phyloP scores from a whole-genome alignment of 2,329 filamentous ascomycete species.

The Penicillium griseofulvum region DNA sequence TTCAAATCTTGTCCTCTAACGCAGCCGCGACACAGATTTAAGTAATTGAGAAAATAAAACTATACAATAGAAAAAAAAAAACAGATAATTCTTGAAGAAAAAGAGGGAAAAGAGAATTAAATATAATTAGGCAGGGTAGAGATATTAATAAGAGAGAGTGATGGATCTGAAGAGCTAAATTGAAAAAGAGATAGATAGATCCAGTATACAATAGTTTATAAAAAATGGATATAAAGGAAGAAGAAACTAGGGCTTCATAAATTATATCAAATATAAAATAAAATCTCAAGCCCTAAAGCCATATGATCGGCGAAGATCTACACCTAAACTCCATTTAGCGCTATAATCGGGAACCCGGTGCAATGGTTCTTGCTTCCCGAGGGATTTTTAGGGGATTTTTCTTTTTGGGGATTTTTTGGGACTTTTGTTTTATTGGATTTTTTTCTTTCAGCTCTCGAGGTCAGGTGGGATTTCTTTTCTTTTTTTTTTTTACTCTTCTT shows the following conservation, averaged over 20 bases:
- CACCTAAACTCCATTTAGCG: slow-evolving; percentile 24
- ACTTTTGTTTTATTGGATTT: neutral
- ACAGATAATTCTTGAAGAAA: neutral
- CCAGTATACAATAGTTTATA: neutral
- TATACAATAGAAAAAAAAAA: slow-evolving; percentile 1
- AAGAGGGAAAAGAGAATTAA: neutral
- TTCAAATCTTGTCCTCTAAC: slow-evolving; percentile 10
- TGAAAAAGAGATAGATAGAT: slow-evolving; percentile 1
- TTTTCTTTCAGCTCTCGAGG: slow-evolving; percentile 8
- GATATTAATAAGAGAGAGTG: neutral
- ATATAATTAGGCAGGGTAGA: slow-evolving; percentile 3
- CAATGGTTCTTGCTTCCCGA: slow-evolving; percentile 16
- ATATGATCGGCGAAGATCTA: slow-evolving; percentile 19
- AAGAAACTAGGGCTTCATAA: slow-evolving; percentile 14
- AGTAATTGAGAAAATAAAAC: slow-evolving; percentile 1
- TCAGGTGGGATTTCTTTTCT: slow-evolving; percentile 11
- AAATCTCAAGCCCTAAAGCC: neutral
- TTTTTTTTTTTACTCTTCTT: slow-evolving; percentile 6
- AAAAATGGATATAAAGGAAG: slow-evolving; percentile 3
- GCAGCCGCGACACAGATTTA: slow-evolving; percentile 6
- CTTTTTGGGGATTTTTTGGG: no score
- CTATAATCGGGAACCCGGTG: slow-evolving; percentile 24
- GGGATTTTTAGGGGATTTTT: neutral
- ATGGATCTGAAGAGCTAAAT: slow-evolving; percentile 1
- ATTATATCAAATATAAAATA: neutral